These are phyloP conservation scores for Endoconidiophora laricicola DNA, from an alignment of 2,329 filamentous ascomycete species.

Conservation along the genomic window DNA sequence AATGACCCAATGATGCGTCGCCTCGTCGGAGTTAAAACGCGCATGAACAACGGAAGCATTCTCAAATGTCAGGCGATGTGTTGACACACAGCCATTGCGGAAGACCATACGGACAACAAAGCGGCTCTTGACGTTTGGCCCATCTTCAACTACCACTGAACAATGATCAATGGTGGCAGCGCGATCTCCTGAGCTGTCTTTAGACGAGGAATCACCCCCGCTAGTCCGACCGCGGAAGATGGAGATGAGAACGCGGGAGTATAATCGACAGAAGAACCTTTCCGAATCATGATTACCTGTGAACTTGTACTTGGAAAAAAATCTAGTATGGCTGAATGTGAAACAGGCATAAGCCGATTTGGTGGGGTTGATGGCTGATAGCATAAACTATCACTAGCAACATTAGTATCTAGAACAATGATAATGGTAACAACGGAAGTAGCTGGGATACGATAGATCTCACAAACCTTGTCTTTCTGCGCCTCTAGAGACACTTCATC, in stretches of 20 bases:
- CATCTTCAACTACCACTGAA: constrained; percentile 57
- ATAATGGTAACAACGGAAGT: constrained; percentile 44
- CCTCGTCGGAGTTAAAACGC: constrained; percentile 51
- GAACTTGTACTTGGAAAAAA: constrained; percentile 59
- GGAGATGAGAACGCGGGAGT: constrained; percentile 40
- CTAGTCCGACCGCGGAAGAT: constrained; percentile 55
- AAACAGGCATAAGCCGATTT: constrained; percentile 67
- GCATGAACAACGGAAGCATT: constrained; percentile 58
- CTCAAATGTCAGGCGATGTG: constrained; percentile 62
- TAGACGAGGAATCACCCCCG: constrained; percentile 40
- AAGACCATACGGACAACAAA: constrained; percentile 60
- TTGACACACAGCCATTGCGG: constrained; percentile 61
- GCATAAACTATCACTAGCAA: constrained; percentile 38
- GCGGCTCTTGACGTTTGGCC: constrained; percentile 52
- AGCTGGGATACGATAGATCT: not conserved
- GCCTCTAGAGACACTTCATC: constrained; percentile 65
- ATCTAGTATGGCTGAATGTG: constrained; percentile 46
- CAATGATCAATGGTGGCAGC: constrained; percentile 58
- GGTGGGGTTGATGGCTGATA: constrained; percentile 64
- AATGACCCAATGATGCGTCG: constrained; percentile 56
- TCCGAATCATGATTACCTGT: constrained; percentile 30
- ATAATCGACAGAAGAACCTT: constrained; percentile 58
- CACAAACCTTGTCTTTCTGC: constrained; percentile 43
- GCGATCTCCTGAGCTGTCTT: constrained; percentile 28
- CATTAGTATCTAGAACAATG: constrained; percentile 44